phyloP scores from a whole-genome alignment of 2,329 filamentous ascomycete genomes.

The Penicillium sp. region DNA sequence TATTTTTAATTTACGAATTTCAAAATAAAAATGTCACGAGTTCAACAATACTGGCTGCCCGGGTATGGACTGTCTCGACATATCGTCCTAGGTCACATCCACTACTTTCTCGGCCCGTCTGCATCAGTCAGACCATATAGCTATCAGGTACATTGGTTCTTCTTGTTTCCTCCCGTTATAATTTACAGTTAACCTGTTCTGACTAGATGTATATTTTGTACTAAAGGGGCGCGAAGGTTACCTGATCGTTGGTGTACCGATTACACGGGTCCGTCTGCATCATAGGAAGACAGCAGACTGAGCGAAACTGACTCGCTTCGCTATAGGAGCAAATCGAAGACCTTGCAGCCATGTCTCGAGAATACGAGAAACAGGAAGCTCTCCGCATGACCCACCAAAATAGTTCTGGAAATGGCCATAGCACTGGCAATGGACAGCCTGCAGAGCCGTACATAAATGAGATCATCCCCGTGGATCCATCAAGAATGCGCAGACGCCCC shows the following conservation, averaged over 20 bases:
- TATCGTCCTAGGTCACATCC: slow-evolving; percentile 53
- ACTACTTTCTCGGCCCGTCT: slow-evolving; percentile 53
- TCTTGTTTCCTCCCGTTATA: neutral
- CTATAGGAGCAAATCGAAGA: slow-evolving; percentile 55
- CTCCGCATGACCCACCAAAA: slow-evolving; percentile 46
- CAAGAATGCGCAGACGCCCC: slow-evolving; percentile 32
- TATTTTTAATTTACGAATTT: neutral
- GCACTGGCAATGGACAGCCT: slow-evolving; percentile 9
- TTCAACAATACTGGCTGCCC: slow-evolving; percentile 53
- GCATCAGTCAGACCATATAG: slow-evolving; percentile 53
- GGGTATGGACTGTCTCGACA: slow-evolving; percentile 55
- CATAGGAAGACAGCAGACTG: slow-evolving; percentile 5
- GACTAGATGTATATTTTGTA: slow-evolving; percentile 26
- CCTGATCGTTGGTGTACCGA: slow-evolving; percentile 49
- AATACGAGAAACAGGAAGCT: slow-evolving; percentile 54
- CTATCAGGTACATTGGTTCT: slow-evolving; percentile 46
- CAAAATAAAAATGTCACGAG: slow-evolving; percentile 39
- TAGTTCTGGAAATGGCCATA: slow-evolving; percentile 18
- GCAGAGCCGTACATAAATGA: slow-evolving; percentile 50
- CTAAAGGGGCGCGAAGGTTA: slow-evolving; percentile 54
- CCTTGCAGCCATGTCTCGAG: slow-evolving; percentile 50
- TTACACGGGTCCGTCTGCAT: slow-evolving; percentile 47
- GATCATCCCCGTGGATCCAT: slow-evolving; percentile 42
- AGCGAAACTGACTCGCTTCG: slow-evolving; percentile 12
- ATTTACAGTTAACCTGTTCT: slow-evolving; percentile 22